phyloP scores from a whole-genome alignment of 2,329 filamentous ascomycete genomes.

The Juglanconis sp. region DNA sequence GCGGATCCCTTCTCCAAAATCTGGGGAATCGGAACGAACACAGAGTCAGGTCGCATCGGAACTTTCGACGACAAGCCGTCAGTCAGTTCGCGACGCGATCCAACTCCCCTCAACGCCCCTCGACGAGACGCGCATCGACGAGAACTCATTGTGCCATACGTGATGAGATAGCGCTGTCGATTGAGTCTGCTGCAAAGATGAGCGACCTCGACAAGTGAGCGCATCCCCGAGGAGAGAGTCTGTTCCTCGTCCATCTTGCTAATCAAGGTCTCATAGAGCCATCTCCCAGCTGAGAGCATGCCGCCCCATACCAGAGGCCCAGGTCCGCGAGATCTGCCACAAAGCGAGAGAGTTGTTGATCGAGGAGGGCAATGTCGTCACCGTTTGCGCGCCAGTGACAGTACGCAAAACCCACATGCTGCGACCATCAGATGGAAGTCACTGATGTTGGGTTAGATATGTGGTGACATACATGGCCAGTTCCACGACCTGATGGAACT shows the following conservation, averaged over 20 bases:
- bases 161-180: constrained; percentile 9
- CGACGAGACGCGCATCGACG: not conserved
- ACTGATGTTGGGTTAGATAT: constrained; percentile 58
- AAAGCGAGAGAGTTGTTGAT: constrained; percentile 94
- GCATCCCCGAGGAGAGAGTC: constrained; percentile 4
- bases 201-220: constrained; percentile 88
- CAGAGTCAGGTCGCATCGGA: not conserved
- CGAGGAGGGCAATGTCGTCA: constrained; percentile 96
- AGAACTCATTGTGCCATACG: not conserved
- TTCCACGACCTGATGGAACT: constrained; percentile 98
- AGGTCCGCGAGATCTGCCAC: constrained; percentile 96
- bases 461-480: constrained; percentile 94
- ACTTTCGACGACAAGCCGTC: not conserved
- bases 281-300: constrained; percentile 95
- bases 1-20: constrained; percentile 4
- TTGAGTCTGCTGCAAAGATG: constrained; percentile 48
- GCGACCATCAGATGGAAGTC: not conserved
- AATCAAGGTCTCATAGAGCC: constrained; percentile 55
- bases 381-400: constrained; percentile 90
- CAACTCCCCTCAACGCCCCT: not conserved
- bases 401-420: constrained; percentile 43
- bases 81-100: not conserved
- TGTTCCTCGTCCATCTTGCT: constrained; percentile 1
- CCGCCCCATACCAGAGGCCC: constrained; percentile 88
- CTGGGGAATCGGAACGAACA: constrained; percentile 6